Evolutionary conservation across 495 filamentous ascomycete species (phyloP), one percentile per base, ranked within the genome.

Genomic region (Daldinia bambusicola): DNA sequence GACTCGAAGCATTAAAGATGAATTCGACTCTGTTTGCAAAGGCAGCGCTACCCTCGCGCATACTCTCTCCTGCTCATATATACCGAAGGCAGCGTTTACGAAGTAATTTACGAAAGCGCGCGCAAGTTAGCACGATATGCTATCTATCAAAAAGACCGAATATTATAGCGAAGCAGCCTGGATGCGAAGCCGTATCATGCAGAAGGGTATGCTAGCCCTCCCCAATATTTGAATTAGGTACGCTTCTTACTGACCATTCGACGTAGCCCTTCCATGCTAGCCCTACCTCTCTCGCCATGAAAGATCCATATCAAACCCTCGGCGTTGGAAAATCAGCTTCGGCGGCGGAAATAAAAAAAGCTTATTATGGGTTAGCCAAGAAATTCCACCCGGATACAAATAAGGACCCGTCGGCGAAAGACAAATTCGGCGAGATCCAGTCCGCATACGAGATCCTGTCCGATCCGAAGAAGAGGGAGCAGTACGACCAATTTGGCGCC

Each of bases 331-430:
- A 92, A 77, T 84, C 78, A 43, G 92, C 95, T 13, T 90, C 93
- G n/a, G 80, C 92, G 5, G 77, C 88, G 61, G 96, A 98, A 6
- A 97, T 99, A 75, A 99, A 99, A 77, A 98, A 98, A 80, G 95
- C 95, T 2, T 99, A 99, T 83, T 99, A 99, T 79, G 90, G 93
- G 59, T 83, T 97, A 67, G 95, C 95, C n/a, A 98, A 98, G 81
- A 98, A 98, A 77, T 99, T 89, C 77, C 95, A 99, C 74, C 95
- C 95, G 7, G 95, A 99, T 79, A 97, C 95, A 40, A 98, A 97
- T 83, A 99, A 98, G 80, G 95, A 97, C 58, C 76, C 93, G 7
- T 83, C 82, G 6, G 95, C 95, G 34, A 98, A 98, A 78, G 95
- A 98, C 60, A 95, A 92, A 74, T 99, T 99, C 76, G 84, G 89